These are phyloP conservation scores for Zychaea mexicana DNA, from an alignment of 371 early-diverging fungal genomes.

Conservation along the genomic window DNA sequence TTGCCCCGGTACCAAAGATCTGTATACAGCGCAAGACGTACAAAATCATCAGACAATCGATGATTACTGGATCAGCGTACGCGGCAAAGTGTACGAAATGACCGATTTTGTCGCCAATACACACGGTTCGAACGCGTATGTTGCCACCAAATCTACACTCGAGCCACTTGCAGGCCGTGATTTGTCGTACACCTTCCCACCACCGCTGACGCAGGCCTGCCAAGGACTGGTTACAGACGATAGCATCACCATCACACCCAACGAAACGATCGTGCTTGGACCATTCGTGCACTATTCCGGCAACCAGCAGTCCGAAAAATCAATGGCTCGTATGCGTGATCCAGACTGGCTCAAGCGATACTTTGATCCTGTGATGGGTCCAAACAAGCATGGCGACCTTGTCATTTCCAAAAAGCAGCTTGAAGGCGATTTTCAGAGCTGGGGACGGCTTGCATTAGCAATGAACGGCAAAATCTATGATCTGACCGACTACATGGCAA, in stretches of 20 bases:
- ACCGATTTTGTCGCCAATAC: conserved; percentile 64
- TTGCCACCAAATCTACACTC: conserved; percentile 49
- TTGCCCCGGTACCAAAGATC: conserved; percentile 56
- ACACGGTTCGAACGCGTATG: conserved; percentile 50
- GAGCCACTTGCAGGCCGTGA: conserved; percentile 59
- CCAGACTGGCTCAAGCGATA: conserved; percentile 37
- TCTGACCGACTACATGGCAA: conserved; percentile 50
- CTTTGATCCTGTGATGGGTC: conserved; percentile 37
- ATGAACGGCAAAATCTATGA: conserved; percentile 66
- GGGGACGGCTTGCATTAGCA: conserved; percentile 48
- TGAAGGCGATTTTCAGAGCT: conserved; percentile 24
- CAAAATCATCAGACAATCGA: conserved; percentile 46
- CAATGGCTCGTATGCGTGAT: conserved; percentile 31
- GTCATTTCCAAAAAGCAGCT: conserved; percentile 25
- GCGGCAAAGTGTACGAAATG: conserved; percentile 83
- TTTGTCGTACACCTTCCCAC: conserved; percentile 60
- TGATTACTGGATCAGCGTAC: conserved; percentile 60
- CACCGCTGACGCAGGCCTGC: conserved; percentile 56
- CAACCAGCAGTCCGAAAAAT: conserved; percentile 20
- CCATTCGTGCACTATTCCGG: conserved; percentile 35
- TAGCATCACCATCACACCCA: conserved; percentile 36
- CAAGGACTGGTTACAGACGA: conserved; percentile 47
- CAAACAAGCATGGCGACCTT: conserved; percentile 27
- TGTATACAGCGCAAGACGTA: conserved; percentile 52
- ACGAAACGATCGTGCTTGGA: conserved; percentile 41